Evolutionary conservation across 169 alveolate species (phyloP), one percentile per base, ranked within the genome.

Genomic region (Eimeria maxima): DNA sequence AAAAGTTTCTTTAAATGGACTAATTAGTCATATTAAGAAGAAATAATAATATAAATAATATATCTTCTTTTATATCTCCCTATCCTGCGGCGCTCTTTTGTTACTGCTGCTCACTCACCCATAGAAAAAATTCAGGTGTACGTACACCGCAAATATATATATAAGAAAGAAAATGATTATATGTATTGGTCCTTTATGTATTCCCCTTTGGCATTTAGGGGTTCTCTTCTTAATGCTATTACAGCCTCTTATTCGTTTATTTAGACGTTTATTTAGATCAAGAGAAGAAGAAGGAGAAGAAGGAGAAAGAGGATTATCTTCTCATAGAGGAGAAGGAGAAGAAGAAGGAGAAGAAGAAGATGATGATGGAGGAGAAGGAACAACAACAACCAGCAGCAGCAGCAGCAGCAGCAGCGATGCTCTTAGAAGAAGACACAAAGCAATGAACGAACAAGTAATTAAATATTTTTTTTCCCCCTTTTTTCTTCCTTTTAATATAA

Each of bases 121-220:
- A n/a, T n/a, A n/a, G n/a, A n/a, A n/a, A n/a, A n/a, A 6, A 13
- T 16, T 60, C 5, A 7, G 45, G 80, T 69, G 80, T 69, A 27
- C 45, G 80, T 69, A 69, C 38, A 69, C 80, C 80, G 20, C 20
- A 53, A 53, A 8, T 13, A 8, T 6, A 8, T 53, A n/a, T n/a
- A n/a, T n/a, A n/a, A n/a, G n/a, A n/a, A 53, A 53, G 18, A 80
- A 20, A 44, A 80, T 22, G 73, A 95, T 95, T 60, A 86, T 81
- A 18, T 93, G 96, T 69, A 29, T 93, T 10, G 96, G 96, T 29
- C 96, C 96, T 11, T n/a, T 93, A 42, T 93, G 96, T 80, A 63
- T 93, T 73, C 96, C 96, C 5, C 33, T 93, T 1, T 93, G 96
- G 96, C 96, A 93, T 45, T 53, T 93, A 63, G 96, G 96, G 87